Evolutionary conservation across 2,329 filamentous ascomycete genomes (phyloP).

Genomic region (Penicillium sclerotigenum): DNA sequence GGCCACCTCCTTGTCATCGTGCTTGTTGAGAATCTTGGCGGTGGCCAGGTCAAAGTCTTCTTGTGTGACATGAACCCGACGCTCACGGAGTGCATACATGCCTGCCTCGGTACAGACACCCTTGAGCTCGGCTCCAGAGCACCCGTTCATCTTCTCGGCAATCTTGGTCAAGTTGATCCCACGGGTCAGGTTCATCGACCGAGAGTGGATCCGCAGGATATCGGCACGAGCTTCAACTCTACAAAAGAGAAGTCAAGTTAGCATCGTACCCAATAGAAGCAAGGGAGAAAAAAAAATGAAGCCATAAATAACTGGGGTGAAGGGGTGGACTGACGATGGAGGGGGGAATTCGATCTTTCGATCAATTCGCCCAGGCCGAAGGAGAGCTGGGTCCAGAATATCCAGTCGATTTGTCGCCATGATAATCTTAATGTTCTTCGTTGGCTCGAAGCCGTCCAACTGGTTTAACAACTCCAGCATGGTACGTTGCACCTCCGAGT

Average conservation of each 20-base stretch:
- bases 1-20: constrained; percentile 86
- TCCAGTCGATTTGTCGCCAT: constrained; percentile 99
- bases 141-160: constrained; percentile 99
- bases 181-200: constrained; percentile 97
- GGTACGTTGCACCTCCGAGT: constrained; percentile 96
- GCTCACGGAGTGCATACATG: constrained; percentile 94
- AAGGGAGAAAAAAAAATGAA: not conserved
- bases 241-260: constrained; percentile 17
- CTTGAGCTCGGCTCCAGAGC: constrained; percentile 95
- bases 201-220: constrained; percentile 94
- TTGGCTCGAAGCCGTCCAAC: constrained; percentile 96
- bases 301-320: not conserved
- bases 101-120: constrained; percentile 98
- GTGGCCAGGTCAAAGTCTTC: constrained; percentile 98
- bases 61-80: constrained; percentile 95
- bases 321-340: constrained; percentile 58
- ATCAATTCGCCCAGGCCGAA: constrained; percentile 96
- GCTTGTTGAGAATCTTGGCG: constrained; percentile 99
- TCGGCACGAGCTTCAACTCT: constrained; percentile 89
- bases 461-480: constrained; percentile 99
- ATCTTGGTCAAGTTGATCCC: constrained; percentile 98
- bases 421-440: constrained; percentile 99
- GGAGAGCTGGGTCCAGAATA: constrained; percentile 89
- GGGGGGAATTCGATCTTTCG: constrained; percentile 98
- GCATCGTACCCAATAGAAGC: constrained; percentile 7